Conservation (phyloP, 208 protist species). For the Leishmania tarentolae region DNA sequence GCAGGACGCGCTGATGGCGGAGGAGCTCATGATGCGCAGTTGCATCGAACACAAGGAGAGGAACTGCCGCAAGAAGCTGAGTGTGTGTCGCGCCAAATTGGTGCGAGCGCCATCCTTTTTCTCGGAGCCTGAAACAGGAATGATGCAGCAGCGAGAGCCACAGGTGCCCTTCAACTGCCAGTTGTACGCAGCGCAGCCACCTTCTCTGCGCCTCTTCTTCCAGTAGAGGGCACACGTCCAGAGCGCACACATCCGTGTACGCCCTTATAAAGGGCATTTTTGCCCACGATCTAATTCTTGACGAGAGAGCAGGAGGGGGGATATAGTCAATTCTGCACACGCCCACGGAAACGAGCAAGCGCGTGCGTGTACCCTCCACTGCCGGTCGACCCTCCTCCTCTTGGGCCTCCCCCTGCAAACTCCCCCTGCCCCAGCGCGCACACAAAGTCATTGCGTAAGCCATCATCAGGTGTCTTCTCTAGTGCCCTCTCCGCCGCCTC, state of each 20-base stretch:
- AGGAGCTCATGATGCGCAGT: conserved; percentile 44
- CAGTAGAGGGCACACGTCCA: background rate
- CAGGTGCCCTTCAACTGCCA: background rate
- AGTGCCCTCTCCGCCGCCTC: background rate
- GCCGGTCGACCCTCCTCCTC: background rate
- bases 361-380: background rate
- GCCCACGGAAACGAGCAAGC: background rate
- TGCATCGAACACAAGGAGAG: conserved; percentile 44
- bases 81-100: background rate
- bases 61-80: conserved; percentile 23
- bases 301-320: too few relatives aligned
- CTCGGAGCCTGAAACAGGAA: background rate
- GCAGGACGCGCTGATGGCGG: conserved; percentile 40
- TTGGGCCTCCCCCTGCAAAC: too few relatives aligned
- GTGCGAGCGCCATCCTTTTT: background rate
- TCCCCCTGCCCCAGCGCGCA: too few relatives aligned
- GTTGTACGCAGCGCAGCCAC: background rate
- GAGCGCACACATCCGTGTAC: background rate
- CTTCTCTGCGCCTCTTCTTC: conserved; percentile 14
- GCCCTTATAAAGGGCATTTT: background rate
- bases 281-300: background rate
- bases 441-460: background rate
- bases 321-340: background rate
- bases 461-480: background rate
- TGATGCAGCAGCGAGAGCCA: background rate